phyloP scores from a whole-genome alignment of 768 basidiomycete genomes.

The Mycena rosella region DNA sequence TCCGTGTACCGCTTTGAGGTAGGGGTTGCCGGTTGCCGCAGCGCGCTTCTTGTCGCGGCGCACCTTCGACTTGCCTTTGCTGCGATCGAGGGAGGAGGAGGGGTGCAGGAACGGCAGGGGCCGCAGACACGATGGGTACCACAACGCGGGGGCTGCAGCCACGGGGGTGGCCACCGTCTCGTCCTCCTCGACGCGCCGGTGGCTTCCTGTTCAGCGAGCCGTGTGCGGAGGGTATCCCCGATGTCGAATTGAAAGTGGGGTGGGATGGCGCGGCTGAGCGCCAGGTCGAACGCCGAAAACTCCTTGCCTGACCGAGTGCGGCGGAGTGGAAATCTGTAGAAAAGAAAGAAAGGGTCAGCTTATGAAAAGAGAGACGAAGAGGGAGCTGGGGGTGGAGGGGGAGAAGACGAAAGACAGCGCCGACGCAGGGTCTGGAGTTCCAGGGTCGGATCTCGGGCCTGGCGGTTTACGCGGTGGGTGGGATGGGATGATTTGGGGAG shows the following conservation, averaged over 20 bases:
- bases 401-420: no score
- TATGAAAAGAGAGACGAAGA: no score
- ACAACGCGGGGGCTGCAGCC: no score
- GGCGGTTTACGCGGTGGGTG: neutral
- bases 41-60: neutral
- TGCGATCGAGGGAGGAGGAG: no score
- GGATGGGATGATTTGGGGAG: neutral
- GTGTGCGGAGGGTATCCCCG: neutral
- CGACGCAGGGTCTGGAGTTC: no score
- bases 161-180: neutral
- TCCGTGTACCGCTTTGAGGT: neutral
- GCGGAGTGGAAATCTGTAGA: neutral
- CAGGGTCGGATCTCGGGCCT: slow-evolving; percentile 2
- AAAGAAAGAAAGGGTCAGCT: no score
- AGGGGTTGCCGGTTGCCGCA: neutral
- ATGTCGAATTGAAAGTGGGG: neutral
- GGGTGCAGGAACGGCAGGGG: no score
- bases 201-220: neutral
- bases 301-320: neutral
- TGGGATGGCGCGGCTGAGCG: neutral
- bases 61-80: no score
- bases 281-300: neutral
- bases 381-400: no score
- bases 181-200: neutral
- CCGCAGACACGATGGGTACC: neutral